Evolutionary conservation across 2,329 filamentous ascomycete species (phyloP), one percentile per base, ranked within the genome.

Genomic region (Ascochyta lentis): DNA sequence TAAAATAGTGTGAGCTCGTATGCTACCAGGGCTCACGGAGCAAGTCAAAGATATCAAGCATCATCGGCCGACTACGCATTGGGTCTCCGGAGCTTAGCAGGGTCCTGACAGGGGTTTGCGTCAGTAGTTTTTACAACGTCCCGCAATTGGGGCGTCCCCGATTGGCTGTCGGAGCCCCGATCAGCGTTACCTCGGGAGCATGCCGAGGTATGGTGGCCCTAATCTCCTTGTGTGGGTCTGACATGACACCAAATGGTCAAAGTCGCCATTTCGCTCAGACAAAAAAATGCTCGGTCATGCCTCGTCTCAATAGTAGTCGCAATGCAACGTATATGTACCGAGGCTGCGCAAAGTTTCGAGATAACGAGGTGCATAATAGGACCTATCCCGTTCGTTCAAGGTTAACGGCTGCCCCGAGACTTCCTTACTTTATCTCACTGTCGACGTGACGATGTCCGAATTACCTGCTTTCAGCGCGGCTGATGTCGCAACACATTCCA

Each of bases 401-500:
- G 49, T 54, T 46, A 16, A 53, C 38, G 35, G 12, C 22, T 41
- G 31, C 39, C 49, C 49, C 48, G 8, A 43, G 24, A 44, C 10
- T 24, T 47, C 40, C 22, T 33, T 13, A 35, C 29, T 39, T 27
- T 35, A 44, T 15, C 19, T 37, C 31, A 19, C 34, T 34, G 7
- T 34, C 23, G 13, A 49, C 41, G 13, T 35, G 45, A 51, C n/a
- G 24, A 64, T 64, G 61, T 56, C 61, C 35, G 59, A 64, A 23
- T 33, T 60, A 33, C 58, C 52, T 42, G 38, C 40, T 38, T 63
- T 59, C 45, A 64, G 45, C 34, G 41, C 52, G 35, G 50, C 54
- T 37, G 81, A 84, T 65, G 80, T 84, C 41, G 80, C 83, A 61
- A 81, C 80, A 50, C 82, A 84, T 56, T 72, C 77, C 29, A 76